These are phyloP conservation scores for Zygnema circumcarinatum DNA, from an alignment of 139 green algal species.

Conservation along the genomic window DNA sequence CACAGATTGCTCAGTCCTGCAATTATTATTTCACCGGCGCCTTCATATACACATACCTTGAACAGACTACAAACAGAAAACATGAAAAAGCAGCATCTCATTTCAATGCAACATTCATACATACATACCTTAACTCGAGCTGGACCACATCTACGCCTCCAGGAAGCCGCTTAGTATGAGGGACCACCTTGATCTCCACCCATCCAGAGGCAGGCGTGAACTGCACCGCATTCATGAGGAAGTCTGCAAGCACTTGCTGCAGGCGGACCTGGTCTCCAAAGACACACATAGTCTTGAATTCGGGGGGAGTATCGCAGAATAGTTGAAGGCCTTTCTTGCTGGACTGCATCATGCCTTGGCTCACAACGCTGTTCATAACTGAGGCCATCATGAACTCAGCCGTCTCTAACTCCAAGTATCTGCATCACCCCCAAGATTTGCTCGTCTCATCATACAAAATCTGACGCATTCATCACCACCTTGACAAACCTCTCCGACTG, in stretches of 20 bases:
- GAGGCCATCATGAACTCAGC: constrained; percentile 60
- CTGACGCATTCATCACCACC: no score
- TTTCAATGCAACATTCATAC: no score
- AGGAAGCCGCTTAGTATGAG: constrained; percentile 19
- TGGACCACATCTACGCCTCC: constrained; percentile 43
- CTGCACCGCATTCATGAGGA: constrained; percentile 55
- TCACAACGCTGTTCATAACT: constrained; percentile 56
- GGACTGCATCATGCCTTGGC: constrained; percentile 57
- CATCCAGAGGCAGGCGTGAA: constrained; percentile 54
- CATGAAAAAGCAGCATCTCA: no score
- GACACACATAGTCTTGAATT: constrained; percentile 59
- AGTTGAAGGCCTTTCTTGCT: constrained; percentile 57
- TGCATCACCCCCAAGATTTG: neutral
- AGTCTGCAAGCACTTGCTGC: constrained; percentile 60
- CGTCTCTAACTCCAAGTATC: constrained; percentile 56
- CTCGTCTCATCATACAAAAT: no score
- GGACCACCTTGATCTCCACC: constrained; percentile 59
- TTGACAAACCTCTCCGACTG: no score
- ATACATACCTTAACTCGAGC: constrained; percentile 54
- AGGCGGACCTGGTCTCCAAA: constrained; percentile 61
- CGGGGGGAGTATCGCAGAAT: constrained; percentile 58
- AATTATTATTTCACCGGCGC: no score
- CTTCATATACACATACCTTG: no score
- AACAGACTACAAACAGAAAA: no score
- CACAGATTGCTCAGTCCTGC: no score